phyloP scores from a whole-genome alignment of 148 eudicot genomes.

The Cornus controversa region DNA sequence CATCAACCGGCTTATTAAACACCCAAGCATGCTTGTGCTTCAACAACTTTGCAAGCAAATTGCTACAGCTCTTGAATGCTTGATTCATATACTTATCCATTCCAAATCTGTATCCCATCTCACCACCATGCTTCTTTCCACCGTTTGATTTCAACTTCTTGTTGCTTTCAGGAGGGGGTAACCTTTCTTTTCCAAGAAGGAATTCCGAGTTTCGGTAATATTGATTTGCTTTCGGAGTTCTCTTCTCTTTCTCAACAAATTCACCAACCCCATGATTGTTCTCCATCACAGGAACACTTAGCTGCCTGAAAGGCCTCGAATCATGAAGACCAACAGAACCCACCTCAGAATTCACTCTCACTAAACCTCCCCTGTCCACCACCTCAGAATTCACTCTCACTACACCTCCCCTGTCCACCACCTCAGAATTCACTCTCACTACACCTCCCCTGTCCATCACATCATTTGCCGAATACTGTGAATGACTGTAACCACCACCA shows the following conservation, averaged over 20 bases:
- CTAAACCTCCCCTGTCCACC: constrained; percentile 23
- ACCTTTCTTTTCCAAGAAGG: constrained; percentile 68
- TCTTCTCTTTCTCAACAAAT: constrained; percentile 73
- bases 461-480: constrained; percentile 39
- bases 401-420: too few species aligned
- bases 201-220: constrained; percentile 71
- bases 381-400: constrained; percentile 31
- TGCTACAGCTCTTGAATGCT: constrained; percentile 37
- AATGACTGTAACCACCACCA: constrained; percentile 28
- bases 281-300: constrained; percentile 56
- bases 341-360: constrained; percentile 39
- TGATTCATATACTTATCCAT: constrained; percentile 48
- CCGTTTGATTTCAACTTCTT: constrained; percentile 48
- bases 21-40: constrained; percentile 38
- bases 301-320: constrained; percentile 49
- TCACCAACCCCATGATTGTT: constrained; percentile 46
- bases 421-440: constrained; percentile 35
- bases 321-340: constrained; percentile 38
- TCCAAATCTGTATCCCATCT: constrained; percentile 35
- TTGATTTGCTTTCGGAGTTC: constrained; percentile 91
- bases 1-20: constrained; percentile 38
- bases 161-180: constrained; percentile 69
- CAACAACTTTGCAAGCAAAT: constrained; percentile 30
- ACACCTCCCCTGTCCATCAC: constrained; percentile 27
- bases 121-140: constrained; percentile 42